A percentile compares a stretch with the other conserved stretches of the same genome.
Conservation (phyloP, 352 stramenopile species). For the Globisporangium yorkense region DNA sequence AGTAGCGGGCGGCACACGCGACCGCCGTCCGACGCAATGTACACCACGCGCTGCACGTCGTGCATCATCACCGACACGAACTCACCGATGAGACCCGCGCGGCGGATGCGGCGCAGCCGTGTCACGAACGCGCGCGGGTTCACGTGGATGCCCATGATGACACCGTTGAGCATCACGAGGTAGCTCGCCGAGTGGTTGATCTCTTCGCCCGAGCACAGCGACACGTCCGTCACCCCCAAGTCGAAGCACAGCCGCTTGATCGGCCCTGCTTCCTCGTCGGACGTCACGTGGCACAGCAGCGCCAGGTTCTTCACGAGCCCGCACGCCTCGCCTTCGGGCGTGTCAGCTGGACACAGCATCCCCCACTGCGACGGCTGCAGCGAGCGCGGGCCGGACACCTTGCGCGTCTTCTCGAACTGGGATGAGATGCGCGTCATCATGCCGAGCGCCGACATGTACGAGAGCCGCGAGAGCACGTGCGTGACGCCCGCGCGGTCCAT, state of each 20-base stretch:
- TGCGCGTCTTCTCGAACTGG: constrained; percentile 99
- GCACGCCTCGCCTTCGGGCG: constrained; percentile 98
- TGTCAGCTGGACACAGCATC: constrained; percentile 99
- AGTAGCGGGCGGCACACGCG: constrained; percentile 97
- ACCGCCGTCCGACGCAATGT: constrained; percentile 98
- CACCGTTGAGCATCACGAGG: constrained; percentile 98
- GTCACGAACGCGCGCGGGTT: constrained; percentile 90
- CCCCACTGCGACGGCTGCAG: constrained; percentile 99
- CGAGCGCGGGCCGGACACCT: constrained; percentile 96
- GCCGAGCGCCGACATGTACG: constrained; percentile 97
- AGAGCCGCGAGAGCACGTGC: constrained; percentile 96
- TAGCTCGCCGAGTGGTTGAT: constrained; percentile 94
- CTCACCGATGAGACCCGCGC: constrained; percentile 88
- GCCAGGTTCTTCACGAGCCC: constrained; percentile 99
- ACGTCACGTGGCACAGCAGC: constrained; percentile 96
- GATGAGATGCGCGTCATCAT: constrained; percentile 99
- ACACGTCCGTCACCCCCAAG: constrained; percentile 96
- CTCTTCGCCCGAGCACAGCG: constrained; percentile 93
- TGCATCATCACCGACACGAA: constrained; percentile 99
- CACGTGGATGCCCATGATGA: constrained; percentile 96
- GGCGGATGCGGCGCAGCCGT: constrained; percentile 72
- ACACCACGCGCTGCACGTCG: constrained; percentile 94
- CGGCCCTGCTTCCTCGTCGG: constrained; percentile 87
- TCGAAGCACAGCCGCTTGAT: constrained; percentile 96
- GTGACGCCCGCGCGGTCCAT: constrained; percentile 98